phyloP scores from a whole-genome alignment of 2,329 filamentous ascomycete genomes.

The Aspergillus clavatus region DNA sequence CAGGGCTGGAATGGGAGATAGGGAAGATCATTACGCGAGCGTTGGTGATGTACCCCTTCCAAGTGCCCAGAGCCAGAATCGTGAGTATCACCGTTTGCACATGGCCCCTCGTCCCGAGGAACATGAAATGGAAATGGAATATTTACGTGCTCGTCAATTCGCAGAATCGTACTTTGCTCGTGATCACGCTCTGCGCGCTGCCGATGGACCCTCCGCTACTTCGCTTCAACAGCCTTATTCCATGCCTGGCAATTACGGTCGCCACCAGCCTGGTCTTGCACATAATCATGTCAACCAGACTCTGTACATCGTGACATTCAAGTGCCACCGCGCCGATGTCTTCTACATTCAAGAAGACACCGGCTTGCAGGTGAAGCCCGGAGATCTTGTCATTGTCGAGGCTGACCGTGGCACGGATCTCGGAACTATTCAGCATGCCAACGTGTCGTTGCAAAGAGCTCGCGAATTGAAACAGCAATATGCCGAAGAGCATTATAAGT shows the following conservation, averaged over 20 bases:
- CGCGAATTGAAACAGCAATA: conserved; percentile 88
- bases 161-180: conserved; percentile 44
- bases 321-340: conserved; percentile 89
- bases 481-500: conserved; percentile 92
- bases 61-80: conserved; percentile 36
- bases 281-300: conserved; percentile 41
- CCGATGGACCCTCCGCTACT: conserved; percentile 31
- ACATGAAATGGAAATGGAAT: conserved; percentile 30
- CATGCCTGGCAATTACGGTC: conserved; percentile 35
- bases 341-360: conserved; percentile 97
- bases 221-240: conserved; percentile 39
- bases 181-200: conserved; percentile 32
- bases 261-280: conserved; percentile 33
- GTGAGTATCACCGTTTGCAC: conserved; percentile 40
- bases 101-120: conserved; percentile 28
- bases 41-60: conserved; percentile 34
- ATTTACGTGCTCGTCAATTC: conserved; percentile 38
- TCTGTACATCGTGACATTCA: conserved; percentile 85
- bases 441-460: conserved; percentile 81
- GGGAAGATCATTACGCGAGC: conserved; percentile 35
- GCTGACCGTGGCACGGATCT: conserved; percentile 94
- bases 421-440: conserved; percentile 83
- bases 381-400: conserved; percentile 94
- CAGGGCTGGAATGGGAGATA: conserved; percentile 27
- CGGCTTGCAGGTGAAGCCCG: conserved; percentile 80